Evolutionary conservation across 768 basidiomycete genomes (phyloP).

Genomic region (Grammothele lineata): DNA sequence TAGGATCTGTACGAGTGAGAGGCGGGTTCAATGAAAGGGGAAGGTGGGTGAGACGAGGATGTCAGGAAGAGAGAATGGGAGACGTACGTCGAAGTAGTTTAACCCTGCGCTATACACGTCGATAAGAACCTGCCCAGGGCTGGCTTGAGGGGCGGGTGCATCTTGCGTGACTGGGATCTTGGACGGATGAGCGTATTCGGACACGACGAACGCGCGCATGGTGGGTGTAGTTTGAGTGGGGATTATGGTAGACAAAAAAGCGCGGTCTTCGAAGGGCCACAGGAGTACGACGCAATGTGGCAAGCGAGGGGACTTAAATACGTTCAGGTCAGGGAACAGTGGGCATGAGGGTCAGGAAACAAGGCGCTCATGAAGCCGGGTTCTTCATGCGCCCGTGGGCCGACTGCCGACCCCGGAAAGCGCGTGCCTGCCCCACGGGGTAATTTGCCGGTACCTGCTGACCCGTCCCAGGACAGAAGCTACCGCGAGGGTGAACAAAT

Average conservation of each 20-base stretch:
- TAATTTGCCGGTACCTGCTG: no score
- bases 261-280: no score
- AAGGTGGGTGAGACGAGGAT: not conserved
- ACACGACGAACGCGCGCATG: conserved; percentile 81
- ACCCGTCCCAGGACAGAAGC: no score
- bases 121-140: conserved; percentile 40
- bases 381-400: no score
- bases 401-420: not conserved
- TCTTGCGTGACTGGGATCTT: conserved; percentile 35
- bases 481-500: no score
- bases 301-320: not conserved
- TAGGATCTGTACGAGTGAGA: conserved; percentile 50
- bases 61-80: not conserved
- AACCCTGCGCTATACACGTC: conserved; percentile 49
- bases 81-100: conserved; percentile 44
- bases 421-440: not conserved
- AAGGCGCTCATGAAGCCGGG: not conserved
- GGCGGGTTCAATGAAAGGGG: not conserved
- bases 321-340: not conserved
- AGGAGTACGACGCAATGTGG: not conserved
- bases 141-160: conserved; percentile 35
- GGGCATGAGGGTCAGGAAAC: not conserved
- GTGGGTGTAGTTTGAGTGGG: not conserved
- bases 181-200: conserved; percentile 51
- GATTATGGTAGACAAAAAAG: not conserved